Percentiles rank a stretch among this genome's conserved stretches.
Evolutionary conservation across 116 monocot genomes (phyloP).

Genomic region (Dioscorea cayenensis): DNA sequence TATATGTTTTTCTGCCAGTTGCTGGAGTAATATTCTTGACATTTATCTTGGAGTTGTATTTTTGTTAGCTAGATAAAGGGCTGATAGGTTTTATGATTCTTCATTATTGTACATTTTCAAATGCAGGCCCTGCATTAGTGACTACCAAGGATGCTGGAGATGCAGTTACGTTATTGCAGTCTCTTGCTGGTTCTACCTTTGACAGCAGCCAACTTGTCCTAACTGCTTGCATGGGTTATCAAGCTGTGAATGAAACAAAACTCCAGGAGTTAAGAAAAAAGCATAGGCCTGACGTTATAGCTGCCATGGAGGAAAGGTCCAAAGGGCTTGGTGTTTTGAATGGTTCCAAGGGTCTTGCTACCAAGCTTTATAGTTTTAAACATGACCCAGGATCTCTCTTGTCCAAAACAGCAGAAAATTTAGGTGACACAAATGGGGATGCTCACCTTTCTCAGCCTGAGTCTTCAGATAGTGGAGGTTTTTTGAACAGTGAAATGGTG

Average conservation of each 20-base stretch:
- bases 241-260: constrained; percentile 61
- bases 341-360: constrained; percentile 62
- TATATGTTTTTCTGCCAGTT: neutral
- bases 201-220: constrained; percentile 94
- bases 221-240: constrained; percentile 93
- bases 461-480: constrained; percentile 22
- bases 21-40: neutral
- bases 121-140: constrained; percentile 78
- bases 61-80: neutral
- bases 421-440: constrained; percentile 32
- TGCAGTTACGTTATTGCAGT: constrained; percentile 88
- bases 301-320: constrained; percentile 65
- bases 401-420: constrained; percentile 25
- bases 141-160: constrained; percentile 99
- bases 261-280: constrained; percentile 57
- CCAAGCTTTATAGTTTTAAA: constrained; percentile 76
- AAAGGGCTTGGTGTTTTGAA: constrained; percentile 50
- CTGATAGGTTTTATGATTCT: neutral
- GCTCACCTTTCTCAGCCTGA: constrained; percentile 10
- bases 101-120: constrained; percentile 12
- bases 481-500: constrained; percentile 20
- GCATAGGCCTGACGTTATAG: constrained; percentile 58
- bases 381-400: constrained; percentile 38
- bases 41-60: neutral
- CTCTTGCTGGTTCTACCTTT: constrained; percentile 91